Base-by-base conservation (phyloP, 2,329 filamentous ascomycete species). In the Drechslerella dactyloides region DNA sequence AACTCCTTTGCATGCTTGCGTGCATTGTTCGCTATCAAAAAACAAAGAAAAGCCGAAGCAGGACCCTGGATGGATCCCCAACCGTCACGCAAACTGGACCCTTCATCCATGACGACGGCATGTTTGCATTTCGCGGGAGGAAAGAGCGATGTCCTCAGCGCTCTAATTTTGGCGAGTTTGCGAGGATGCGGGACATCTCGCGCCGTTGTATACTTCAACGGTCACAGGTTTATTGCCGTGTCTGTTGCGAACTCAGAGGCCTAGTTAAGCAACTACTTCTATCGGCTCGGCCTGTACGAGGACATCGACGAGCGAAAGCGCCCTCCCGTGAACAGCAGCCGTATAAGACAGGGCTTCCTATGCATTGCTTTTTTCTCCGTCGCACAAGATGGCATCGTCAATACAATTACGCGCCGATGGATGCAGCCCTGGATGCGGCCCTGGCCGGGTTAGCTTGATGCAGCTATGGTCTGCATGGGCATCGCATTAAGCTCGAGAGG, bases 351-450 rank as follows among this genome's bases (percentile, higher is more conserved):
- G 15, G 40, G 5, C 40, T 3, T 15, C 40, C 13, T 3, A 44
- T 5, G 4, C 4, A 13, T 48, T 48, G 44, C 44, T 48, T 48
- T 48, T 48, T 48, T 17, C 11, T 19, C 8, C 21, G 44, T 48
- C 44, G 44, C 44, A 48, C 44, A 48, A 48, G 44, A 48, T 48
- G 44, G 44, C 17, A 48, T 48, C 44, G 8, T 15, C 44, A 48
- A 33, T 33, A 17, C 44, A 11, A 10, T 48, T 48, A 48, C 44
- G 44, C 44, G 44, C 44, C 19, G 44, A 21, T 23, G 44, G 44
- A 48, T 48, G 37, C 37, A 42, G 37, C 37, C 44, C 8, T 48
- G 15, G 11, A 48, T 15, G 44, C 17, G 44, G 44, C 6, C 19
- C 17, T 48, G 11, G 44, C 44, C 44, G 19, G 17, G 44, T 48